Conservation (phyloP, 2,329 filamentous ascomycete genomes). For the Beauveria caledonica region DNA sequence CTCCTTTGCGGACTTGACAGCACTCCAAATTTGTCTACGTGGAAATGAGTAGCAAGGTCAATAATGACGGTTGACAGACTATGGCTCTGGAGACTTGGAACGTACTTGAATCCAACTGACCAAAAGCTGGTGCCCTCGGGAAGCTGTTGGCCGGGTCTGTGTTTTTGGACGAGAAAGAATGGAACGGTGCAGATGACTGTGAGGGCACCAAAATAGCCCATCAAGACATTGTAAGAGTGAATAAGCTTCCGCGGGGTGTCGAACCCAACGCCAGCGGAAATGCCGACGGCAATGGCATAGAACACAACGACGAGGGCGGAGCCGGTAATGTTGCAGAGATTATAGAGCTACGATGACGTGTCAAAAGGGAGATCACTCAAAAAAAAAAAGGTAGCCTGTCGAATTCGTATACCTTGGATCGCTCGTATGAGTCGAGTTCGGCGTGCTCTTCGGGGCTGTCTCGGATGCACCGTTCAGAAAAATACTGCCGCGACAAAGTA, state of each 20-base stretch:
- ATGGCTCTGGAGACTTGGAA: background rate
- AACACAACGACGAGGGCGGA: slow-evolving; percentile 15
- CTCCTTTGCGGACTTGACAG: slow-evolving; percentile 14
- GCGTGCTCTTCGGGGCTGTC: slow-evolving; percentile 13
- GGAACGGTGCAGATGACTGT: slow-evolving; percentile 16
- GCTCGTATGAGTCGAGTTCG: slow-evolving; percentile 16
- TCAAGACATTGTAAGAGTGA: slow-evolving; percentile 14
- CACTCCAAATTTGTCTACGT: slow-evolving; percentile 15
- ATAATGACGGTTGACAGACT: background rate
- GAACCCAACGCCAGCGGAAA: slow-evolving; percentile 15
- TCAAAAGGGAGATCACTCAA: background rate
- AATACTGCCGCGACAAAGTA: no score
- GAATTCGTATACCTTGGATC: slow-evolving; percentile 12
- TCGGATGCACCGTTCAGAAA: background rate
- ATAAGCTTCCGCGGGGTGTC: slow-evolving; percentile 12
- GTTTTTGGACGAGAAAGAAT: slow-evolving; percentile 18
- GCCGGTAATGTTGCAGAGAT: slow-evolving; percentile 17
- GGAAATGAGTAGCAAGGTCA: background rate
- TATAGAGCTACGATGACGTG: slow-evolving; percentile 12
- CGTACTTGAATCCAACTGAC: slow-evolving; percentile 13
- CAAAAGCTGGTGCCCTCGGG: slow-evolving; percentile 14
- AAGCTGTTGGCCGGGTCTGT: slow-evolving; percentile 17
- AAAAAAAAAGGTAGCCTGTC: background rate
- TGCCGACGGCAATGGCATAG: slow-evolving; percentile 16
- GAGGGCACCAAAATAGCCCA: slow-evolving; percentile 17